Conservation (phyloP, 2,329 filamentous ascomycete genomes). For the Apiospora kogelbergensis region DNA sequence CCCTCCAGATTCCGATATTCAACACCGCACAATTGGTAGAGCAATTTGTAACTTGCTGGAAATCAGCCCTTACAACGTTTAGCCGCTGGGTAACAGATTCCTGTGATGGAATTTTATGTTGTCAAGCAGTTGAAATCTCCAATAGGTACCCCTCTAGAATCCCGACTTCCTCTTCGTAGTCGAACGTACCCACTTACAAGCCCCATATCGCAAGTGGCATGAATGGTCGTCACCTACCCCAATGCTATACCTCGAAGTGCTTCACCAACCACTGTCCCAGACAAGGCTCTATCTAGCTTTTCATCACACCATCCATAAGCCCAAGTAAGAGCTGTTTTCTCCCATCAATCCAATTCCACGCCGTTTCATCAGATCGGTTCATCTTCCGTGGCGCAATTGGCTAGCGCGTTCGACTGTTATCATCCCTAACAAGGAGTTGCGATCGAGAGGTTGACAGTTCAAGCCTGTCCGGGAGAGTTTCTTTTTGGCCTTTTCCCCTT, state of each 20-base stretch:
- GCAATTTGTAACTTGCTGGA: too few species aligned
- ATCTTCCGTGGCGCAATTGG: conserved; percentile 44
- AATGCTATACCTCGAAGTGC: neutral
- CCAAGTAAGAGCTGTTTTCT: neutral
- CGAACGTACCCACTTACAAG: neutral
- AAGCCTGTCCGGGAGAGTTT: conserved; percentile 9
- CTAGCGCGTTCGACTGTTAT: conserved; percentile 59
- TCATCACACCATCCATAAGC: neutral
- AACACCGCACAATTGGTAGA: too few species aligned
- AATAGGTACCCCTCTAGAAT: neutral
- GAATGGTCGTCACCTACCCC: neutral
- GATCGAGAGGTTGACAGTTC: conserved; percentile 11
- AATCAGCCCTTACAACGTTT: too few species aligned
- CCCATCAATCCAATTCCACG: neutral
- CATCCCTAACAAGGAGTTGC: neutral
- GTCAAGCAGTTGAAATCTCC: neutral
- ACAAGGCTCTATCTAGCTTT: too few species aligned
- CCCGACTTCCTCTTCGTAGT: neutral
- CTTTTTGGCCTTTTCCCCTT: neutral
- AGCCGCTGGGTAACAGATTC: too few species aligned
- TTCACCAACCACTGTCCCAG: neutral
- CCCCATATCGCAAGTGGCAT: neutral
- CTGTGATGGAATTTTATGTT: too few species aligned
- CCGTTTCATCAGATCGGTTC: neutral
- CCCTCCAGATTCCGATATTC: too few species aligned